These are phyloP conservation scores for Moelleriella libera DNA, from an alignment of 2,329 filamentous ascomycete genomes.

Conservation along the genomic window DNA sequence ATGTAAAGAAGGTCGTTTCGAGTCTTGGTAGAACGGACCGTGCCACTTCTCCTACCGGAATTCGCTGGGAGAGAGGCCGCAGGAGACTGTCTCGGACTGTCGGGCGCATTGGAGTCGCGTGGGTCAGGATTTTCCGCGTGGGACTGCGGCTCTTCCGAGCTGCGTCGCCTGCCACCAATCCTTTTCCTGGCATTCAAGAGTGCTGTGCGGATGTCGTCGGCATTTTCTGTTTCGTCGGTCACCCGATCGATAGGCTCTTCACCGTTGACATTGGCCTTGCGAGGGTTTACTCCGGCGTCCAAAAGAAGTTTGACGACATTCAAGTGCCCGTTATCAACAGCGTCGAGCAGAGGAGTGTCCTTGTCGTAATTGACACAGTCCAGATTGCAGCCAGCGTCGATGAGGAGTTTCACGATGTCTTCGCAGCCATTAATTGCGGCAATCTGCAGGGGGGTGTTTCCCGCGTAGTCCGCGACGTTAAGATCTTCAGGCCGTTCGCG, in stretches of 20 bases:
- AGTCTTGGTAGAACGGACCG: slow-evolving; percentile 46
- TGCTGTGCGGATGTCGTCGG: slow-evolving; percentile 61
- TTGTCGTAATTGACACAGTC: slow-evolving; percentile 70
- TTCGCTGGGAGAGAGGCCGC: slow-evolving; percentile 20
- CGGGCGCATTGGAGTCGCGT: slow-evolving; percentile 38
- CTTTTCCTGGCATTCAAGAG: slow-evolving; percentile 47
- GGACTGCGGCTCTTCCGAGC: slow-evolving; percentile 42
- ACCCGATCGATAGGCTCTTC: slow-evolving; percentile 84
- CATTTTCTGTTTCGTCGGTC: slow-evolving; percentile 59
- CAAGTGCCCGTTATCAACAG: slow-evolving; percentile 87
- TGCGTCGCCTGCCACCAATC: slow-evolving; percentile 36
- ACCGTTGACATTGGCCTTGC: slow-evolving; percentile 81
- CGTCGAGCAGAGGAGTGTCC: slow-evolving; percentile 89
- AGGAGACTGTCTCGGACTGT: slow-evolving; percentile 45
- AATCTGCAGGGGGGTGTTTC: slow-evolving; percentile 92
- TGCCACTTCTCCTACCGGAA: slow-evolving; percentile 35
- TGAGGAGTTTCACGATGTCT: slow-evolving; percentile 75
- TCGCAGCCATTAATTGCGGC: slow-evolving; percentile 77
- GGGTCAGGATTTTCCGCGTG: slow-evolving; percentile 30
- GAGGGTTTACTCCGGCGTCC: slow-evolving; percentile 78
- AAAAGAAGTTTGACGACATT: slow-evolving; percentile 77
- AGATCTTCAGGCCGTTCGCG: slow-evolving; percentile 74
- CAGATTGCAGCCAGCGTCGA: slow-evolving; percentile 71
- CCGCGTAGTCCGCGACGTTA: slow-evolving; percentile 81
- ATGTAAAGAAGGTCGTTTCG: slow-evolving; percentile 51